These are phyloP conservation scores for Solanum arcanum DNA, from an alignment of 257 asterid genomes.

Conservation along the genomic window DNA sequence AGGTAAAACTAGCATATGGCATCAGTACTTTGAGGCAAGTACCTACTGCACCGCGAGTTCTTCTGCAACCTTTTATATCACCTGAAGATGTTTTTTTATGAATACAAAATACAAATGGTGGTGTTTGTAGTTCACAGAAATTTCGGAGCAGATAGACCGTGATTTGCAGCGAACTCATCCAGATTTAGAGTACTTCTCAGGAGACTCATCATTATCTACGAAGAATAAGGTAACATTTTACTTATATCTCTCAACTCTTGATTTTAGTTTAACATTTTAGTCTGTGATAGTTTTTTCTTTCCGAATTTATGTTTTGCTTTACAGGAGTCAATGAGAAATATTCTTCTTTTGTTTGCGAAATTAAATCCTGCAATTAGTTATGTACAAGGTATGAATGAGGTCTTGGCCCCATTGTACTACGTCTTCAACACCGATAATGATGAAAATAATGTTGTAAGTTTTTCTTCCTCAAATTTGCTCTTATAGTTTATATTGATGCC, in stretches of 20 bases:
- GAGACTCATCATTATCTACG: not conserved
- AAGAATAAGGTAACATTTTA: not conserved
- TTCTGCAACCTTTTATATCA: not conserved
- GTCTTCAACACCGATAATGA: not conserved
- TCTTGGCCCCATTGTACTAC: not conserved
- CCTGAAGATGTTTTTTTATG: not conserved
- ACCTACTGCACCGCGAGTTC: not conserved
- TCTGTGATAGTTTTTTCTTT: not conserved
- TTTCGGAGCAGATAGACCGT: not conserved
- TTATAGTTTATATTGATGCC: not conserved
- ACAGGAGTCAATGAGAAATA: not conserved
- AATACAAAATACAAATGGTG: not conserved
- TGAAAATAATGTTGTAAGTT: not conserved
- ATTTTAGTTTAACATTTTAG: no score
- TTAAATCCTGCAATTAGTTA: not conserved
- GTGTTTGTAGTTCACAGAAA: not conserved
- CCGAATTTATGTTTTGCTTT: no score
- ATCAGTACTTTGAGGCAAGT: not conserved
- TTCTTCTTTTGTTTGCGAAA: not conserved
- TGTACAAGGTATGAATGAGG: not conserved
- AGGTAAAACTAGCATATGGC: not conserved
- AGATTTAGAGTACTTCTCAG: not conserved
- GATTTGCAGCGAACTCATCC: not conserved
- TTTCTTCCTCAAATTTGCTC: not conserved
- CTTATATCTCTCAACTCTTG: no score